These are phyloP conservation scores for Heterobasidion irregulare DNA, from an alignment of 1,284 basidiomycete species.

Conservation along the genomic window DNA sequence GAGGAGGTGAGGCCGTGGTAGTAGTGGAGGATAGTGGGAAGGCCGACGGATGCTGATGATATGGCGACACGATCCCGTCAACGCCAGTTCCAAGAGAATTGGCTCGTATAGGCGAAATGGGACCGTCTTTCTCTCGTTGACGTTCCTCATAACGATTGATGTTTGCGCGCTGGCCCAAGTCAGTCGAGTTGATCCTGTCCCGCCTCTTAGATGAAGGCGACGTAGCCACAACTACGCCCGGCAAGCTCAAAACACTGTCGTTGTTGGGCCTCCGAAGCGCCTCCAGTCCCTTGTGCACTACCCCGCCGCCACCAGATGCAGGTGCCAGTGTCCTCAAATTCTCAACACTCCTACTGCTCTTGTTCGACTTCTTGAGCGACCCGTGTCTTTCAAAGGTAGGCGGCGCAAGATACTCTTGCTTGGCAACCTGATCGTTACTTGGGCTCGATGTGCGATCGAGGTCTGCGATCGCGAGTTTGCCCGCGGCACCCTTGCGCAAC, in stretches of 20 bases:
- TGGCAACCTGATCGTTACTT: conserved; percentile 29
- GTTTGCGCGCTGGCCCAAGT: conserved; percentile 18
- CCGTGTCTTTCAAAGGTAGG: conserved; percentile 8
- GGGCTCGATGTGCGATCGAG: conserved; percentile 27
- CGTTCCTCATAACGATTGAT: background rate
- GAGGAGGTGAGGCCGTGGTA: background rate
- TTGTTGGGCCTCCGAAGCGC: conserved; percentile 28
- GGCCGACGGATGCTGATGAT: conserved; percentile 1
- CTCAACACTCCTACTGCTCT: conserved; percentile 58
- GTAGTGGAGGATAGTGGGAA: conserved; percentile 8
- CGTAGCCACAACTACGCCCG: conserved; percentile 30
- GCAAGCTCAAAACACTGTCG: conserved; percentile 44
- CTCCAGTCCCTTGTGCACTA: conserved; percentile 23
- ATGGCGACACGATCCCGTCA: conserved; percentile 3
- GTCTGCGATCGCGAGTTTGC: conserved; percentile 15
- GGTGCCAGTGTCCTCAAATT: conserved; percentile 21
- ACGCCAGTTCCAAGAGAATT: conserved; percentile 7
- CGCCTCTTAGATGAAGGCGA: conserved; percentile 15
- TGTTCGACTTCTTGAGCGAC: conserved; percentile 28
- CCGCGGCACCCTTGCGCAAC: conserved; percentile 31
- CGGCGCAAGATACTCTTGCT: conserved; percentile 17
- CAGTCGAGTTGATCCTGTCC: conserved; percentile 25
- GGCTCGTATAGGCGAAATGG: conserved; percentile 5
- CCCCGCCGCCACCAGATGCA: conserved; percentile 12
- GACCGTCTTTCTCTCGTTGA: background rate